Percentiles rank a stretch among this genome's conserved stretches.
These are phyloP conservation scores for Avena sativa DNA, from an alignment of 176 grass and related monocot genomes.

Conservation along the genomic window DNA sequence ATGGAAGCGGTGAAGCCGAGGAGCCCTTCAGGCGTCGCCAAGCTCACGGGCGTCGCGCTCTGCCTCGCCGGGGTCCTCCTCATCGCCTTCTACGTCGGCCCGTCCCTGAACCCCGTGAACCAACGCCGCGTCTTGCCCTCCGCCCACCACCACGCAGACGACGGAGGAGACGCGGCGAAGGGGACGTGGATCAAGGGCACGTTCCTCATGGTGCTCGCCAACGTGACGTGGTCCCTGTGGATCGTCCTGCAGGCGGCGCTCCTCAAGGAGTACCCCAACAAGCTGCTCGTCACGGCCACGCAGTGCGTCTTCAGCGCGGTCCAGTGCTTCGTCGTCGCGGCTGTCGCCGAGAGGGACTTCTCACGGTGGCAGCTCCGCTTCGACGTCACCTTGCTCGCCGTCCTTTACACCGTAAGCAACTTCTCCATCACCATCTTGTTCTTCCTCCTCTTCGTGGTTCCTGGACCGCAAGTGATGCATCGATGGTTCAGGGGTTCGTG, in stretches of 20 bases:
- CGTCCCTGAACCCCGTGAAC: constrained; percentile 52
- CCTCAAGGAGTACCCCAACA: constrained; percentile 66
- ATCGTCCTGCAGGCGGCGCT: constrained; percentile 68
- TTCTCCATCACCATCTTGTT: too few species aligned
- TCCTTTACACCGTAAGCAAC: constrained; percentile 29
- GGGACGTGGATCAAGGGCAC: constrained; percentile 63
- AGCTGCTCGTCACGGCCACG: constrained; percentile 54
- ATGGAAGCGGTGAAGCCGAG: constrained; percentile 59
- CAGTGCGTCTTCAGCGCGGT: constrained; percentile 58
- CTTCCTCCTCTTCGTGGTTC: too few species aligned
- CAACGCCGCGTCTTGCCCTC: constrained; percentile 44
- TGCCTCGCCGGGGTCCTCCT: constrained; percentile 59
- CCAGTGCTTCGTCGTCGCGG: constrained; percentile 48
- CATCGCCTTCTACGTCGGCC: constrained; percentile 65
- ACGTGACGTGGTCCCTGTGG: constrained; percentile 62
- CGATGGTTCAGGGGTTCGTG: constrained; percentile 39
- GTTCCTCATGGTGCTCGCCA: constrained; percentile 65
- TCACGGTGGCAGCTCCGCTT: constrained; percentile 59
- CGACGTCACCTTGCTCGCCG: constrained; percentile 55
- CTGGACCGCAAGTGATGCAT: too few species aligned
- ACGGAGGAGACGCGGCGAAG: not conserved
- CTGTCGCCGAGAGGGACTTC: constrained; percentile 54
- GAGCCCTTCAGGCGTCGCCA: constrained; percentile 51
- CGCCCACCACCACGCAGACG: not conserved
- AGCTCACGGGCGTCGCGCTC: constrained; percentile 50